Evolutionary conservation across 352 stramenopile genomes (phyloP), one percentile per base, ranked within the genome.

Genomic region (Pilasporangium apinafurcum): DNA sequence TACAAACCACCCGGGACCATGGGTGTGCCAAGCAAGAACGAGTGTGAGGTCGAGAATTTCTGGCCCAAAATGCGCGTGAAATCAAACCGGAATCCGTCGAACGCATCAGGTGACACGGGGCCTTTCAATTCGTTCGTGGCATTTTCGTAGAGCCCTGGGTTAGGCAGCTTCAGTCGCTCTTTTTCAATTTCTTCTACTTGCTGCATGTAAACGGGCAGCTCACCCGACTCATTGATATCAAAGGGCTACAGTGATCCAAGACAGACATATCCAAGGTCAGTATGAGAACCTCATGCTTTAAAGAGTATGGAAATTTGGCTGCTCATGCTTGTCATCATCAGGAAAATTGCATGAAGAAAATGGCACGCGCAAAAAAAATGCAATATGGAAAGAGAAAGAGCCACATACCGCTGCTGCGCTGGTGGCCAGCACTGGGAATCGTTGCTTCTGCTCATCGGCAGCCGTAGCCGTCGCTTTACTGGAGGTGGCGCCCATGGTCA

Each of bases 61-160:
- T 81, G 73, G 44, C 76, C 78, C 24, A 93, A 42, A 22, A 88
- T 88, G 50, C 81, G 78, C 59, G 76, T 87, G 37, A 93, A 88
- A 51, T 93, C 81, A 40, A 93, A 91, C 53, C 81, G 78, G 59
- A 93, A 91, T 48, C 81, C 81, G 50, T 93, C 81, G 44, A 93
- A 93, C 13, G 74, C 78, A 39, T 89, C 79, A 5, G 77, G 75
- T 26, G 74, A 87, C 45, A 92, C 73, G 13, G 80, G 77, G 3
- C 55, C 62, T 53, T 92, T 92, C 42, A 90, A 71, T 55, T 92
- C 81, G 62, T 87, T 88, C 20, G 76, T 77, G 16, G 78, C 69
- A 56, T 86, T 91, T 58, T 93, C 81, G 54, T 90, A 93, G 21
- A 89, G 68, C 2, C 81, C 81, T 13, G 81, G 81, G 67, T 91